Conservation (phyloP, 106 monocot species). For the Acanthochlamys bracteata region DNA sequence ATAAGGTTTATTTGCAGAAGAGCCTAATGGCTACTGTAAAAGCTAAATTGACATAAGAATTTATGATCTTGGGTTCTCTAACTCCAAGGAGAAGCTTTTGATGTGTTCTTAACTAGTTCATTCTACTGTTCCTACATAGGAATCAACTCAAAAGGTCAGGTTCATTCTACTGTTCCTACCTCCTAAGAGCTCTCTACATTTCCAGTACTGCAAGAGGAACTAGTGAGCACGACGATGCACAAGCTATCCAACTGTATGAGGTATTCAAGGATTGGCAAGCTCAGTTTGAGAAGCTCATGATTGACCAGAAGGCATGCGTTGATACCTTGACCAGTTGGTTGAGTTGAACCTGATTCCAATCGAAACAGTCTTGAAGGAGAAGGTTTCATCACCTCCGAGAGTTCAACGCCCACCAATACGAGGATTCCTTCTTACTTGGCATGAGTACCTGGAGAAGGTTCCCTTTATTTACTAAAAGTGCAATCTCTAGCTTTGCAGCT, state of each 20-base stretch:
- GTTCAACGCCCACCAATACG: slow-evolving; percentile 33
- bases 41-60: too few relatives aligned
- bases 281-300: slow-evolving; percentile 57
- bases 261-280: slow-evolving; percentile 40
- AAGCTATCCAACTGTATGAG: slow-evolving; percentile 44
- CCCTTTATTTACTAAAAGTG: slow-evolving; percentile 35
- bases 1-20: too few relatives aligned
- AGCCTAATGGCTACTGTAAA: too few relatives aligned
- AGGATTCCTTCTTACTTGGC: slow-evolving; percentile 55
- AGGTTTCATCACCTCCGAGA: slow-evolving; percentile 39
- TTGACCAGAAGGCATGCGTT: slow-evolving; percentile 65
- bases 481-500: slow-evolving; percentile 49
- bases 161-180: too few relatives aligned
- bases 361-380: slow-evolving; percentile 73
- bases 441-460: slow-evolving; percentile 65
- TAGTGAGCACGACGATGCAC: slow-evolving; percentile 31
- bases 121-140: too few relatives aligned
- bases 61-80: too few relatives aligned
- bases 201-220: slow-evolving; percentile 53
- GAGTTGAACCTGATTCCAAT: slow-evolving; percentile 66
- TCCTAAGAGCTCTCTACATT: slow-evolving; percentile 35
- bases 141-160: too few relatives aligned
- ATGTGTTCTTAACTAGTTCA: too few relatives aligned
- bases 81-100: too few relatives aligned
- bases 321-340: slow-evolving; percentile 62